Percentiles rank a stretch among this genome's conserved stretches.
Conservation (phyloP, 1,139 yeast species). For the Blastobotrys petasosporus region DNA sequence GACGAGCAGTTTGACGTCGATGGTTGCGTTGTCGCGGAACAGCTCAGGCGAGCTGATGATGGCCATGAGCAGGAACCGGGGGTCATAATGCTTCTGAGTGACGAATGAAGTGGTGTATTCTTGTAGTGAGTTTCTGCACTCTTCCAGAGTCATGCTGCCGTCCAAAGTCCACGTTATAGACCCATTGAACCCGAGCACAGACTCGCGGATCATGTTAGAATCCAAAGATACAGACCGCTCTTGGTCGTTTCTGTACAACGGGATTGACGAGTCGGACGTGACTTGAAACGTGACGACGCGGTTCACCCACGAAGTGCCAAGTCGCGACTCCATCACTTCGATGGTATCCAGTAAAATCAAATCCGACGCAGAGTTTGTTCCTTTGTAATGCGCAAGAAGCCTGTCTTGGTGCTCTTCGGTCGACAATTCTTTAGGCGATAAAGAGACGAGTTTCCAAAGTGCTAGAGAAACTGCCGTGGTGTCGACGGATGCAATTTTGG, state of each 20-base stretch:
- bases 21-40: slow-evolving; percentile 25
- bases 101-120: slow-evolving; percentile 4
- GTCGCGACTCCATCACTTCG: slow-evolving; percentile 48
- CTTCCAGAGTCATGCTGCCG: slow-evolving; percentile 3
- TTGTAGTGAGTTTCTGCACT: slow-evolving; percentile 1
- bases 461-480: slow-evolving; percentile 17
- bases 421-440: slow-evolving; percentile 46
- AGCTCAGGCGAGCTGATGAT: slow-evolving; percentile 28
- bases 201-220: slow-evolving; percentile 45
- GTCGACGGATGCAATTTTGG: not conserved
- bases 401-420: slow-evolving; percentile 43
- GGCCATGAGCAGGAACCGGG: slow-evolving; percentile 29
- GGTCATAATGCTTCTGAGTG: slow-evolving; percentile 20
- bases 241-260: slow-evolving; percentile 18
- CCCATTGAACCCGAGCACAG: slow-evolving; percentile 39
- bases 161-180: slow-evolving; percentile 11
- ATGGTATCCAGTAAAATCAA: slow-evolving; percentile 52
- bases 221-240: slow-evolving; percentile 53
- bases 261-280: slow-evolving; percentile 30
- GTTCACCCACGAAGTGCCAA: slow-evolving; percentile 52
- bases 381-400: slow-evolving; percentile 51
- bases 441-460: slow-evolving; percentile 26
- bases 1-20: slow-evolving; percentile 53
- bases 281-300: slow-evolving; percentile 64
- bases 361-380: slow-evolving; percentile 59